Evolutionary conservation across 805 yeast genomes (phyloP), one percentile per base, ranked within the genome.

Genomic region (Debaryomyces castellii): DNA sequence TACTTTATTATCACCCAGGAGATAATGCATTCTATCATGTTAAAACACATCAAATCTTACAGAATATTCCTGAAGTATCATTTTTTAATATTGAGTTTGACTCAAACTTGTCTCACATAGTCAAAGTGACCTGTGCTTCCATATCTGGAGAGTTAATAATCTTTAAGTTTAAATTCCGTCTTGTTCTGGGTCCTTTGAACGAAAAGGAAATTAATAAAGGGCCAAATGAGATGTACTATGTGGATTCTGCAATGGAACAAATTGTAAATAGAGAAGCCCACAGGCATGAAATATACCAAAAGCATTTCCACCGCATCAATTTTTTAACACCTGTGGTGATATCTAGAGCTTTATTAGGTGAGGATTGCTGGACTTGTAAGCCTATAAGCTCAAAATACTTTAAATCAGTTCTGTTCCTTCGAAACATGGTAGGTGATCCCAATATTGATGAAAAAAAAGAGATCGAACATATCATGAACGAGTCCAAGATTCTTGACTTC

Each of bases 1-100:
- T 79, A 5, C 69, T 78, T 43, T 64, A 67, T 41, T 64, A 66
- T 44, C 61, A 65, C 45, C 43, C 38, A 20, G 48, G 4, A 36
- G 67, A 61, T 41, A 47, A 51, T 3, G 41, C 53, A 21, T 69
- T 68, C 41, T 61, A 60, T 43, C 64, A 58, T 35, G 59, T 69
- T 3, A 64, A 59, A 27, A 62, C 80, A 1, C 76, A 71, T 33
- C 69, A 67, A 36, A 48, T 84, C 14, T 54, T 70, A 6, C 83
- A 81, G 52, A 84, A 85, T 53, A 71, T 84, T 9, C 74, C 89
- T 0, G 79, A 73, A 44, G 76, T 80, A 1, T 58, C 74, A 20
- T 69, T 82, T 40, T 49, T 73, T 14, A 50, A 48, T 33, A 58
- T 54, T 10, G 49, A 46, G 2, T 28, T 22, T 1, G 14, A 12